These are phyloP conservation scores for Mycena haematopus DNA, from an alignment of 768 basidiomycete species.

Conservation along the genomic window DNA sequence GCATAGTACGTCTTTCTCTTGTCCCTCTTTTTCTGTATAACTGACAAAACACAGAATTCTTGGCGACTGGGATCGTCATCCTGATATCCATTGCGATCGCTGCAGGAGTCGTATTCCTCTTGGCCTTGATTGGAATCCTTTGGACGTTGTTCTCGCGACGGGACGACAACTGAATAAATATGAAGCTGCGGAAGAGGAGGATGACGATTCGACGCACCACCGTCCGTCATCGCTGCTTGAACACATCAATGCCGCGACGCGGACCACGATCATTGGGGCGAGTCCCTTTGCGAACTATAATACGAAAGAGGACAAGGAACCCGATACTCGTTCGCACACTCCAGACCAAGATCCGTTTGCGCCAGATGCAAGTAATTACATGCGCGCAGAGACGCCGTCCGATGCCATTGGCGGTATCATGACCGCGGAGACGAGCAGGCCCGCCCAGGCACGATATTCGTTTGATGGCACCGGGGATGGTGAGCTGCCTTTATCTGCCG, in stretches of 20 bases:
- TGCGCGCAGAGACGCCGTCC: conserved; percentile 82
- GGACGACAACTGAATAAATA: conserved; percentile 73
- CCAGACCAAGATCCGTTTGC: conserved; percentile 64
- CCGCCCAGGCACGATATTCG: conserved; percentile 82
- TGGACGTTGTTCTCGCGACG: conserved; percentile 88
- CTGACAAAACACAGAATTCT: conserved; percentile 63
- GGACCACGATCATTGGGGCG: conserved; percentile 77
- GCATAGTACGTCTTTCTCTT: conserved; percentile 58
- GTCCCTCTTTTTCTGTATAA: conserved; percentile 24
- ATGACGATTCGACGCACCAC: conserved; percentile 78
- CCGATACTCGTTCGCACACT: conserved; percentile 40
- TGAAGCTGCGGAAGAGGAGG: conserved; percentile 69
- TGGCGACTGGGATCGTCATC: conserved; percentile 93
- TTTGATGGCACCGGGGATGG: conserved; percentile 83
- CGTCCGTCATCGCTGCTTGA: conserved; percentile 88
- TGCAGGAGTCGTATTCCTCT: conserved; percentile 89
- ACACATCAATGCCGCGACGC: conserved; percentile 90
- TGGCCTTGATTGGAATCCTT: conserved; percentile 83
- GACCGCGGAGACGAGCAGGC: conserved; percentile 73
- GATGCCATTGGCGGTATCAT: conserved; percentile 71
- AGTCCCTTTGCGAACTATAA: conserved; percentile 46
- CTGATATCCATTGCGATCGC: conserved; percentile 97
- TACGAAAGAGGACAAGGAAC: conserved; percentile 65
- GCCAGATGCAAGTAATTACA: conserved; percentile 77
- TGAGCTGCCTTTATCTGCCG: conserved; percentile 72